Conservation (phyloP, 176 grass and related monocot genomes). For the Chrysopogon serrulatus region DNA sequence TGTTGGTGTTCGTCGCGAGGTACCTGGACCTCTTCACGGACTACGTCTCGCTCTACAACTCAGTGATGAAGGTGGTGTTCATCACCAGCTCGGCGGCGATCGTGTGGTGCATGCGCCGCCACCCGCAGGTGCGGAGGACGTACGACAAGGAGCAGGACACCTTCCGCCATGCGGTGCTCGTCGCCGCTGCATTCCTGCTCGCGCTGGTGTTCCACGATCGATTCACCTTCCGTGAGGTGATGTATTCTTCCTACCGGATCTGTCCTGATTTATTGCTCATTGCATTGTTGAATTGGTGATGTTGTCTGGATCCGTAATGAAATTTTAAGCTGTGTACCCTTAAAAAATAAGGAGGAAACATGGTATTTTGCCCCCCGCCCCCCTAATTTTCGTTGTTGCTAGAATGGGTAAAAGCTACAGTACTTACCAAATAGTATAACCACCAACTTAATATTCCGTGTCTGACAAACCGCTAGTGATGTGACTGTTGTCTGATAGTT, state of each 20-base stretch:
- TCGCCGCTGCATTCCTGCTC: slow-evolving; percentile 30
- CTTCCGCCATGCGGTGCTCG: slow-evolving; percentile 63
- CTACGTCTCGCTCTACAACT: slow-evolving; percentile 89
- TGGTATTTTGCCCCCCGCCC: neutral
- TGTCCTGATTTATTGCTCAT: neutral
- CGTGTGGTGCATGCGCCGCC: slow-evolving; percentile 92
- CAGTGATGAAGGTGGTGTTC: slow-evolving; percentile 93
- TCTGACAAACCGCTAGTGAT: neutral
- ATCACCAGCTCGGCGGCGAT: slow-evolving; percentile 75
- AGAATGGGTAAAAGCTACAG: neutral
- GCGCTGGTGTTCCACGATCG: slow-evolving; percentile 77
- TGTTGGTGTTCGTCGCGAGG: slow-evolving; percentile 73
- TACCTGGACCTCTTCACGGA: slow-evolving; percentile 91
- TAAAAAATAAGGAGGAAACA: neutral
- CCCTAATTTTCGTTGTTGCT: neutral
- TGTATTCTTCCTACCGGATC: neutral
- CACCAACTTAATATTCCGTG: neutral
- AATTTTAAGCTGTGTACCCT: neutral
- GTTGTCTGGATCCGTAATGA: neutral
- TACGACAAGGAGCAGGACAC: slow-evolving; percentile 92
- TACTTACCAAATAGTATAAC: neutral
- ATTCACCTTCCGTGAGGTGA: slow-evolving; percentile 80
- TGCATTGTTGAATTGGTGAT: neutral
- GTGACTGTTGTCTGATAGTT: neutral
- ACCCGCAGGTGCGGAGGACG: slow-evolving; percentile 70